Evolutionary conservation across 1,284 basidiomycete species (phyloP).

Genomic region (Meripilus lineatus): DNA sequence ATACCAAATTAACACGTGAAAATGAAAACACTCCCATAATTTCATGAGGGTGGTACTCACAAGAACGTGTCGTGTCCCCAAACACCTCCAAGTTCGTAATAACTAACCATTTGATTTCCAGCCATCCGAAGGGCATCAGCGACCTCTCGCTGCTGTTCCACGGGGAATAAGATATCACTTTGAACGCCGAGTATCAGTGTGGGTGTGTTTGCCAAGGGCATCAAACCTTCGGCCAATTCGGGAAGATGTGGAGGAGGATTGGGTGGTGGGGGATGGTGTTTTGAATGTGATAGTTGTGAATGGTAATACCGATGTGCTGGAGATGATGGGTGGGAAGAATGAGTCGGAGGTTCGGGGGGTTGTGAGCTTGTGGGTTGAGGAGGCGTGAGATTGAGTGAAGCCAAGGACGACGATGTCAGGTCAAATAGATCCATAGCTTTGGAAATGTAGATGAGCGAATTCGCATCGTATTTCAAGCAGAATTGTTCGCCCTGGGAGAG

Average conservation of each 20-base stretch:
- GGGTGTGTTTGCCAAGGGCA: conserved; percentile 75
- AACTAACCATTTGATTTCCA: conserved; percentile 85
- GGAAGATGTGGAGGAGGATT: conserved; percentile 75
- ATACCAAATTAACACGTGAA: not conserved
- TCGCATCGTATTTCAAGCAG: conserved; percentile 98
- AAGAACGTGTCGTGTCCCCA: conserved; percentile 99
- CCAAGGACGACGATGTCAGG: conserved; percentile 80
- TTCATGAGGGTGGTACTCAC: no score
- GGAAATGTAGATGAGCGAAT: conserved; percentile 96
- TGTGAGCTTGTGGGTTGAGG: conserved; percentile 24
- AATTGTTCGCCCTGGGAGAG: conserved; percentile 79
- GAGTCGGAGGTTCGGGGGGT: conserved; percentile 22
- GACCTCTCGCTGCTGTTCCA: conserved; percentile 95
- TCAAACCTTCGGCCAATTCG: conserved; percentile 80
- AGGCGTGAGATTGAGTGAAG: conserved; percentile 52
- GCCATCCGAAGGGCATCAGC: conserved; percentile 89
- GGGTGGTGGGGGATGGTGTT: conserved; percentile 63
- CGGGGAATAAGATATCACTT: conserved; percentile 94
- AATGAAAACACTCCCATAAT: not conserved
- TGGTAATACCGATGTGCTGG: conserved; percentile 24
- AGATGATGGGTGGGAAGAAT: conserved; percentile 22
- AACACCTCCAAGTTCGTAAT: conserved; percentile 96
- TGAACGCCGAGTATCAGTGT: conserved; percentile 92
- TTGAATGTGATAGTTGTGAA: conserved; percentile 49
- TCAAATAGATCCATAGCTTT: conserved; percentile 99